Base-by-base conservation (phyloP, 495 filamentous ascomycete genomes). In the Penicillium crystallinum region DNA sequence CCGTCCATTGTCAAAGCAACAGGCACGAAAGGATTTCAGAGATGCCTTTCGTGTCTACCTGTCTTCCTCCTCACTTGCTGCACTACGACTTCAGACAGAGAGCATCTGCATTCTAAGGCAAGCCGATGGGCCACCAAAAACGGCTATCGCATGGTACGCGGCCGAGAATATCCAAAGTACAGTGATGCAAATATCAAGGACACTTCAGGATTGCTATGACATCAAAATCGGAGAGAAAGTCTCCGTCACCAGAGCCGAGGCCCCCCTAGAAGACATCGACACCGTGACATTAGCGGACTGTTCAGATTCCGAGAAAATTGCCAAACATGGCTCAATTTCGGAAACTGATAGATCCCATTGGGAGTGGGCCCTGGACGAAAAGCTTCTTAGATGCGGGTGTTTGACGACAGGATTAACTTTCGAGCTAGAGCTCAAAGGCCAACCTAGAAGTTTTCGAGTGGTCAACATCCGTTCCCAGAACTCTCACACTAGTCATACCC, bases 1-100 rank as follows among this genome's bases (percentile, higher is more conserved):
- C 54, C 77, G 85, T 49, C 77, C 80, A 3, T 57, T 79, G 30
- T 69, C 77, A 35, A 76, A 74, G 46, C 72, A 78, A 22, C 37
- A 40, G 59, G 69, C 76, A 38, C 68, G 74, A 39, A 71, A 73
- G 44, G 80, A 80, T 49, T 70, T 73, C 54, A 76, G 78, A 65
- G 80, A 82, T 62, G 75, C 78, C 10, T 86, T 87, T 56, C 77
- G 84, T 31, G 68, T 91, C 39, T 81, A 87, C 57, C 71, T 91
- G 17, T 81, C 81, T n/a, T 75, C 77, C 34, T 80, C 85, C 11
- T 80, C 79, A 21, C 69, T 91, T 9, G 74, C 82, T 40, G 64
- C 73, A 27, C 71, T 88, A 7, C 79, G 78, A 49, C 71, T 89
- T 21, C 74, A 77, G 39, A 70, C 79, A 25, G 88, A 84, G 31